Evolutionary conservation across 106 monocot species (phyloP), one percentile per base, ranked within the genome.

Genomic region (Allium fistulosum): DNA sequence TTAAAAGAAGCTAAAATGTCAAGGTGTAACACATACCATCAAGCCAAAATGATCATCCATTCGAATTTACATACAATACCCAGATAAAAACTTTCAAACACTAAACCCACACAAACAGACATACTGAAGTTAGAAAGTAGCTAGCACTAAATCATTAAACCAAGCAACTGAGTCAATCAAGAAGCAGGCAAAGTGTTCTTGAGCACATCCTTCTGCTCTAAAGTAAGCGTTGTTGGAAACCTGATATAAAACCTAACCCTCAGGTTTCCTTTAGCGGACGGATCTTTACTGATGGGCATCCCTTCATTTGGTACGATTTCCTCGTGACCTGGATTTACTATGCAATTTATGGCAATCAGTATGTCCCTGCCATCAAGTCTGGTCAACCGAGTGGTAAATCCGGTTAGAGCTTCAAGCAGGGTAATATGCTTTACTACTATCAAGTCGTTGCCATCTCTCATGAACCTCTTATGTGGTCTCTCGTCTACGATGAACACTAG

Each of bases 271-370:
- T 70, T 91, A 76, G 74, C 83, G 0, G 74, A 74, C 3, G 83
- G 83, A 48, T 87, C 83, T 66, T 81, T 84, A 5, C 83, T 56
- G 5, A 87, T 75, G 0, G 90, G 86, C 90, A 91, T 91, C 8
- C 90, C 90, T 59, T 87, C 90, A 0, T 74, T 74, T 28, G 61
- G 72, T 13, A 37, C 72, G 9, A 82, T 28, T 53, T 86, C 86
- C 58, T 91, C 84, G 46, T 81, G 77, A 4, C 26, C 64, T 11
- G 84, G 81, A 17, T 70, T 66, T 11, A 87, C 65, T 17, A 91
- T 57, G 48, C 78, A 66, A 53, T 67, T 84, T 48, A 86, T 77
- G 0, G 81, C 77, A 15, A 91, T 65, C 11, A 67, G 62, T 15
- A 90, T 48, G 17, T 11, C 74, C 7, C 83, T 75, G 0, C 77